These are phyloP conservation scores for Peronospora destructor DNA, from an alignment of 352 stramenopile genomes.

Conservation along the genomic window DNA sequence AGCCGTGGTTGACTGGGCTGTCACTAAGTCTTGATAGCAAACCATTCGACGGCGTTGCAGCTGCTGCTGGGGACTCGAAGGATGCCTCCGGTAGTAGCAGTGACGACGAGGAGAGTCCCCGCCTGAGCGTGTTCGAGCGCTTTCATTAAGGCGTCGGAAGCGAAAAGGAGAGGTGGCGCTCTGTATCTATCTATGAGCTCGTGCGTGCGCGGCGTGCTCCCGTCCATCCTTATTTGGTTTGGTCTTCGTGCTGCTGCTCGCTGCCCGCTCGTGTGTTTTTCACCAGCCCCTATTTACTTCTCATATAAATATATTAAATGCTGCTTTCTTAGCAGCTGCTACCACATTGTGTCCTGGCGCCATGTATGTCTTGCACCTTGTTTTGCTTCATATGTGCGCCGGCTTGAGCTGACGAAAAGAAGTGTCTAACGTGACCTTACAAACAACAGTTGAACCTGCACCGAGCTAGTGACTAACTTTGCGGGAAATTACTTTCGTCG, in stretches of 20 bases:
- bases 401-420: too few species aligned
- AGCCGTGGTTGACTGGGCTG: slow-evolving; percentile 53
- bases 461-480: too few species aligned
- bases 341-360: slow-evolving; percentile 1
- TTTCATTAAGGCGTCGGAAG: slow-evolving; percentile 59
- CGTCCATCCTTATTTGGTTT: slow-evolving; percentile 26
- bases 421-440: too few species aligned
- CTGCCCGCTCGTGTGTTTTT: slow-evolving; percentile 32
- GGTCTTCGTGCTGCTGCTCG: slow-evolving; percentile 27
- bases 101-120: slow-evolving; percentile 63
- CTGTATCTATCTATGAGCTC: slow-evolving; percentile 46
- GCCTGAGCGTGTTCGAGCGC: slow-evolving; percentile 76
- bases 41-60: slow-evolving; percentile 29
- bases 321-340: slow-evolving; percentile 24
- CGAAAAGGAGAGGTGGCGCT: slow-evolving; percentile 42
- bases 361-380: not conserved
- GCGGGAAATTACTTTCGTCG: too few species aligned
- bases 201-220: slow-evolving; percentile 23
- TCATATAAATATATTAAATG: slow-evolving; percentile 72
- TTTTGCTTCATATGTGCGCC: too few species aligned
- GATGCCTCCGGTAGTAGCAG: slow-evolving; percentile 32
- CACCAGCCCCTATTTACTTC: slow-evolving; percentile 73
- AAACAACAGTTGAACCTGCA: too few species aligned
- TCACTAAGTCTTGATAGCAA: slow-evolving; percentile 56
- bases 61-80: slow-evolving; percentile 13